Evolutionary conservation across 148 eudicot genomes (phyloP), one percentile per base, ranked within the genome.

Genomic region (Chenopodium quinoa): DNA sequence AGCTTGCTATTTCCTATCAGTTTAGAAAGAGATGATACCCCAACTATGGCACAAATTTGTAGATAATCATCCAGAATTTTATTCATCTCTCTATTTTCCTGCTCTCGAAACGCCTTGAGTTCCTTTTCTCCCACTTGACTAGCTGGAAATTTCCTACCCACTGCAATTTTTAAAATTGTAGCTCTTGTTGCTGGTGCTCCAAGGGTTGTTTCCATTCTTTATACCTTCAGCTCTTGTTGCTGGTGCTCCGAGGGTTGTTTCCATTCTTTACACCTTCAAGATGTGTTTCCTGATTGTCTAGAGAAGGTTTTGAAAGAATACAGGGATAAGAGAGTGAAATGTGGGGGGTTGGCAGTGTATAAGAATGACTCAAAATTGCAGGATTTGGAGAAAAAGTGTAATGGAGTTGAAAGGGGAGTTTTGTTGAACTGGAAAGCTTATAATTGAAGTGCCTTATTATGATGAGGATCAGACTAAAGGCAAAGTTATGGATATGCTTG

Each of bases 91-190:
- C 81, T 85, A 79, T 86, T 90, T 86, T 92, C 98, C 58, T 32
- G 75, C 62, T 92, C 92, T 80, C 88, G 90, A 83, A 84, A 86
- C 14, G 78, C 78, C 82, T 70, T 85, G 48, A 87, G 92, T 80
- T 84, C 86, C 32, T 81, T 72, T 29, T 82, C 84, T 58, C 89
- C 89, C 79, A 91, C 80, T 86, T 79, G 79, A 67, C 77, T 85
- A 22, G 78, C 85, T 68, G 89, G 84, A 89, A 89, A 83, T 65
- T 91, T 91, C 76, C 92, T 83, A 70, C 91, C 93, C 93, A 87
- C 96, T 94, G 88, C 77, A 86, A 56, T 85, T 69, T 23, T 56
- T 19, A 37, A 60, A 71, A 34, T 40, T 32, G 37, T 65, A 40
- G 47, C 25, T 23, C 25, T 23, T 23, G 25, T 23, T 23, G 25